Base-by-base conservation (phyloP, 345 rosid species). In the Ceriops zippeliana region DNA sequence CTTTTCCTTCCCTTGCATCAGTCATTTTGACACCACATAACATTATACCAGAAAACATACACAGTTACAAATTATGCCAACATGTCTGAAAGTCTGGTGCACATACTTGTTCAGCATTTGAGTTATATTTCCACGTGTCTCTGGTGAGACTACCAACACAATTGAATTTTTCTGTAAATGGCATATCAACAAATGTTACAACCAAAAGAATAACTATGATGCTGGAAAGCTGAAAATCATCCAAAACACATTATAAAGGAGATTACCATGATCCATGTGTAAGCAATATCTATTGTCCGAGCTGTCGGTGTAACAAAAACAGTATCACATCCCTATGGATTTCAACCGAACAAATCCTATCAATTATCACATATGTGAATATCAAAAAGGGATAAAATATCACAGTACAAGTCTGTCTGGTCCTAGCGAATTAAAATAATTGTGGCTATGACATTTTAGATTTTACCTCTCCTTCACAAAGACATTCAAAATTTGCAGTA, bases 301-400 rank as follows among this genome's bases (percentile, higher is more conserved):
- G 98, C 98, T 32, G 98, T 92, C 70, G 98, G 88, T 17, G 98
- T 86, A 75, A 88, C 89, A 57, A 92, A 90, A 52, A 85, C 91
- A 38, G 98, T 87, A 77, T 92, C 96, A 72, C 98, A 90, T 69
- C 98, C 98, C 98, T 92, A 77, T 0, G 61, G 37, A 83, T 80
- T 73, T 65, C 65, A 81, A 67, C 53, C 71, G 53, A 75, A 68
- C 77, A 81, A 79, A 75, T 51, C 73, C 75, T 61, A 69, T 77
- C 71, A 70, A 83, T 46, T 72, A 73, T 21, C 24, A 66, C 61
- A 75, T 57, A 79, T 63, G 57, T 73, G 20, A 64, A 61, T 68
- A 77, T 56, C 63, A 80, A 60, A 54, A 31, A 68, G 69, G 78
- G 65, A 65, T 1, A 37, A 35, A 68, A 62, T 46, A 49, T 37